These are phyloP conservation scores for Uronychia binucleata DNA, from an alignment of 73 alveolate species.

Conservation along the genomic window DNA sequence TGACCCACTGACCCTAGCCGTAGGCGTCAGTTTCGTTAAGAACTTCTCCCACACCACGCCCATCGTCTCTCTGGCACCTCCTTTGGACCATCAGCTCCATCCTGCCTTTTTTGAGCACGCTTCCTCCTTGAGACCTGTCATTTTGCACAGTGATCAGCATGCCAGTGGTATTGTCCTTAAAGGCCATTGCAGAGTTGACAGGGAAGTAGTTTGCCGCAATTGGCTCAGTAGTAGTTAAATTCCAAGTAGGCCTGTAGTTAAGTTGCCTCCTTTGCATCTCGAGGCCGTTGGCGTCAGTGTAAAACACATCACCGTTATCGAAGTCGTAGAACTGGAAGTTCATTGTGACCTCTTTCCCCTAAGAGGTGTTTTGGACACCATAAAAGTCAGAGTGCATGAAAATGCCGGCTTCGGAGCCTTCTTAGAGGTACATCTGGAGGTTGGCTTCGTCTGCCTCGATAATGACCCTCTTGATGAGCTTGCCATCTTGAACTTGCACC, in stretches of 20 bases:
- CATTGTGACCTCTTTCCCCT: constrained; percentile 48
- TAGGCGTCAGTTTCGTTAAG: constrained; percentile 78
- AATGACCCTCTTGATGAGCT: too few species aligned
- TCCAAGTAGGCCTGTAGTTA: constrained; percentile 84
- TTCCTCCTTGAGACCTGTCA: constrained; percentile 92
- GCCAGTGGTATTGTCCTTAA: constrained; percentile 45
- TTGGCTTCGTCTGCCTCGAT: too few species aligned
- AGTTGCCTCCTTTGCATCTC: constrained; percentile 73
- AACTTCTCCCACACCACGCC: constrained; percentile 84
- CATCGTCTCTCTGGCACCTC: constrained; percentile 72
- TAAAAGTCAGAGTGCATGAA: too few species aligned
- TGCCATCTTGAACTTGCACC: background rate
- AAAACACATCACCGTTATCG: background rate
- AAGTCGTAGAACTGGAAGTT: background rate
- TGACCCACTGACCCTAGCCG: constrained; percentile 37
- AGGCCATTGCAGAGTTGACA: constrained; percentile 76
- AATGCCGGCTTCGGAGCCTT: too few species aligned
- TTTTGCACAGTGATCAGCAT: constrained; percentile 52
- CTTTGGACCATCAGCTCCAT: constrained; percentile 94
- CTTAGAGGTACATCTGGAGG: too few species aligned
- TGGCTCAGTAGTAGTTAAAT: constrained; percentile 26
- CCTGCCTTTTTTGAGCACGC: constrained; percentile 54
- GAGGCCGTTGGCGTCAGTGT: constrained; percentile 80
- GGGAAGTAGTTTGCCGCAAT: constrained; percentile 95
- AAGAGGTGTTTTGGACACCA: constrained; percentile 29